These are phyloP conservation scores for Psilocybe mexicana DNA, from an alignment of 1,284 basidiomycete species.

Conservation along the genomic window DNA sequence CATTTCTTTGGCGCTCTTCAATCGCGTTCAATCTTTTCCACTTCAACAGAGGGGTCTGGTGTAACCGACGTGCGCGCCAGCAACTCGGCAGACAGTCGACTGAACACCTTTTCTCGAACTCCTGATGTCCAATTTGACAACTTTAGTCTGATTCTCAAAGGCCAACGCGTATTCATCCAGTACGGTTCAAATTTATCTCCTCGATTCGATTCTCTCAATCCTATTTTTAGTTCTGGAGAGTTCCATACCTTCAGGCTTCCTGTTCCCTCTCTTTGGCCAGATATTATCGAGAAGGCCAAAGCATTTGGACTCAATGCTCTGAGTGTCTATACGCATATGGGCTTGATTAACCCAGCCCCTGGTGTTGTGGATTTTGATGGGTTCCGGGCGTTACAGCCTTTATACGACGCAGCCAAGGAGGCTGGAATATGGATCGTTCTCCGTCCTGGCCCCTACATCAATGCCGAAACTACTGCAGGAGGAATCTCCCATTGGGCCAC, in stretches of 20 bases:
- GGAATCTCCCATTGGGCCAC: conserved; percentile 81
- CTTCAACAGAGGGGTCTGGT: background rate
- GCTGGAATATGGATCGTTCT: conserved; percentile 67
- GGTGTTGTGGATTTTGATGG: conserved; percentile 72
- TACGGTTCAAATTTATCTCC: conserved; percentile 30
- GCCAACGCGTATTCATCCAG: conserved; percentile 57
- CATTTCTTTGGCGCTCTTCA: conserved; percentile 15
- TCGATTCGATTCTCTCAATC: background rate
- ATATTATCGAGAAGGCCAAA: conserved; percentile 80
- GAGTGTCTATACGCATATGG: conserved; percentile 77
- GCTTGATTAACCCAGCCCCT: conserved; percentile 71
- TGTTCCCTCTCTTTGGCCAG: conserved; percentile 77
- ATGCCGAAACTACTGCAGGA: conserved; percentile 80
- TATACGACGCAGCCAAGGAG: conserved; percentile 63
- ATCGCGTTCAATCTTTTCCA: conserved; percentile 8
- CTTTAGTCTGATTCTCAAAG: conserved; percentile 55
- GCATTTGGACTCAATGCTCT: conserved; percentile 80
- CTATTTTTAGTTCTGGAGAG: conserved; percentile 55
- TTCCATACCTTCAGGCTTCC: conserved; percentile 85
- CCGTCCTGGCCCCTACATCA: conserved; percentile 72
- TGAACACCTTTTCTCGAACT: conserved; percentile 18
- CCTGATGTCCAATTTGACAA: conserved; percentile 57
- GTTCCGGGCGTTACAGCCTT: conserved; percentile 68
- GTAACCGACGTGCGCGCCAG: background rate
- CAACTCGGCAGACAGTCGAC: background rate